phyloP scores from a whole-genome alignment of 257 asterid genomes.

The Handroanthus guayacan region DNA sequence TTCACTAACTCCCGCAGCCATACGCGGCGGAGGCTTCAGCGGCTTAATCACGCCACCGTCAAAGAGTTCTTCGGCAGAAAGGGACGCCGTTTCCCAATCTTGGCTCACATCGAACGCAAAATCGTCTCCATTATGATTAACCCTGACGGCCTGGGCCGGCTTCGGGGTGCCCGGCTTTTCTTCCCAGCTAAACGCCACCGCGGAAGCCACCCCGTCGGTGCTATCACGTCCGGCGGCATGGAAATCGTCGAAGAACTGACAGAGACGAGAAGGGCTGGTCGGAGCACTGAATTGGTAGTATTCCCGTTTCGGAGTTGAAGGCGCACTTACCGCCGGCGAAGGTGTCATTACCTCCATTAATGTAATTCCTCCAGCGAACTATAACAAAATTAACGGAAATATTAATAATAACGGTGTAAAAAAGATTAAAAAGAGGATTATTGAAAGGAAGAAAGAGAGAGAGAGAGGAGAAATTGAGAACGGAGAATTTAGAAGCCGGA shows the following conservation, averaged over 20 bases:
- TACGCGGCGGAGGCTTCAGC: slow-evolving; percentile 47
- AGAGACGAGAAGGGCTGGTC: slow-evolving; percentile 63
- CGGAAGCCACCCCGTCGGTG: background rate
- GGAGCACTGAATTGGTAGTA: slow-evolving; percentile 75
- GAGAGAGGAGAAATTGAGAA: background rate
- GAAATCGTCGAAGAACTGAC: slow-evolving; percentile 52
- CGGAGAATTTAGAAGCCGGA: slow-evolving; percentile 47
- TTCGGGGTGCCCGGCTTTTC: slow-evolving; percentile 45
- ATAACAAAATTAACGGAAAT: background rate
- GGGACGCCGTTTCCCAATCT: slow-evolving; percentile 47
- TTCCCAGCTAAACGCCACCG: slow-evolving; percentile 50
- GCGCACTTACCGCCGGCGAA: slow-evolving; percentile 48
- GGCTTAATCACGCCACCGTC: slow-evolving; percentile 76
- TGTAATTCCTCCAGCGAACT: background rate
- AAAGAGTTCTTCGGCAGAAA: slow-evolving; percentile 81
- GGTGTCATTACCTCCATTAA: slow-evolving; percentile 64
- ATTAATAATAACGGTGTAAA: background rate
- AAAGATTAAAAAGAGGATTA: background rate
- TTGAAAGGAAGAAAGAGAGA: background rate
- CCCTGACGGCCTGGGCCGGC: background rate
- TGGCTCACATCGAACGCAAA: slow-evolving; percentile 63
- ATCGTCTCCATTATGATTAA: slow-evolving; percentile 35
- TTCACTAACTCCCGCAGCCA: background rate
- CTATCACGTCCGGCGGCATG: background rate
- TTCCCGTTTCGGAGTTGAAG: slow-evolving; percentile 49